Conservation (phyloP, 768 basidiomycete genomes). For the Piloderma croceum region DNA sequence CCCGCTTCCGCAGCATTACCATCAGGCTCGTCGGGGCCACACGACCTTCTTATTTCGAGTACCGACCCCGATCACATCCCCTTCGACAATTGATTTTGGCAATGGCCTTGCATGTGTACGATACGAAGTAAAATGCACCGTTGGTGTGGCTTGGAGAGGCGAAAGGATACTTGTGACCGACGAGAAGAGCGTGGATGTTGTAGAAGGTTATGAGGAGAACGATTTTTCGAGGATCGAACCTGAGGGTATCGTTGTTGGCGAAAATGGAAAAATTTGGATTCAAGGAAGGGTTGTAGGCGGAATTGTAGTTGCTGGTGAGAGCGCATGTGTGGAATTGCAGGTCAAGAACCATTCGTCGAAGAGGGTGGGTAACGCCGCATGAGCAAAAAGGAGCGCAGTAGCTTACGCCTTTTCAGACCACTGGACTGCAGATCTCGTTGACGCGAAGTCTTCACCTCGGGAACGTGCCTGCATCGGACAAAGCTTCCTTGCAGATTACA, state of each 20-base stretch:
- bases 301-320: conserved; percentile 60
- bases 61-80: conserved; percentile 60
- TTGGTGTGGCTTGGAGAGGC: conserved; percentile 70
- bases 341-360: conserved; percentile 79
- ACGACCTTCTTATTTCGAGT: conserved; percentile 81
- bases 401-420: conserved; percentile 42
- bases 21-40: conserved; percentile 67
- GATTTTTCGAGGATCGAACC: conserved; percentile 36
- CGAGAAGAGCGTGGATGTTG: conserved; percentile 55
- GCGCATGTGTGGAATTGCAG: conserved; percentile 66
- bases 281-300: conserved; percentile 63
- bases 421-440: conserved; percentile 57
- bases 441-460: conserved; percentile 57
- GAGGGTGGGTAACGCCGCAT: conserved; percentile 45
- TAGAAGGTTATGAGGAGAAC: conserved; percentile 45
- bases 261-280: conserved; percentile 76
- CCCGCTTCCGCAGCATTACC: conserved; percentile 57
- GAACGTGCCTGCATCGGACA: conserved; percentile 31
- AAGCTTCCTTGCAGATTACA: conserved; percentile 52
- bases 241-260: conserved; percentile 62
- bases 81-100: conserved; percentile 68
- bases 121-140: conserved; percentile 71
- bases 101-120: conserved; percentile 60
- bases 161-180: conserved; percentile 65
- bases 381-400: conserved; percentile 4